Percentiles rank a stretch among this genome's conserved stretches.
Conservation (phyloP, 257 asterid species). For the Salvia hispanica region DNA sequence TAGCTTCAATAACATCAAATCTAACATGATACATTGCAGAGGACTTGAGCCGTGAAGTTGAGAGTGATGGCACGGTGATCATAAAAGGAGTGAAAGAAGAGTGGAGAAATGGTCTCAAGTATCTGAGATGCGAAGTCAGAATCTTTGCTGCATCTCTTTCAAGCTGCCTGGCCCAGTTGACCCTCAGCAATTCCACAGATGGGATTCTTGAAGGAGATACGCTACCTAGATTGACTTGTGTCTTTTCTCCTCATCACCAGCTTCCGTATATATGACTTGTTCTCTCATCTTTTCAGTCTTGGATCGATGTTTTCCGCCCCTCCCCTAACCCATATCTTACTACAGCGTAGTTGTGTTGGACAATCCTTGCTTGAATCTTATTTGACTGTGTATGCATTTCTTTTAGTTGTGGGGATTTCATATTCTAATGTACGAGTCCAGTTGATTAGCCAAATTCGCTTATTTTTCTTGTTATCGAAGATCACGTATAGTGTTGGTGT, state of each 20-base stretch:
- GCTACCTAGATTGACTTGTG: background rate
- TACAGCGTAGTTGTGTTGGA: background rate
- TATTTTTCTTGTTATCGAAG: background rate
- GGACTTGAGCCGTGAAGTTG: slow-evolving; percentile 82
- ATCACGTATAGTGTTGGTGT: too few relatives aligned
- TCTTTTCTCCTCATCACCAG: background rate
- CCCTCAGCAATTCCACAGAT: slow-evolving; percentile 68
- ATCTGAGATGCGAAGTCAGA: slow-evolving; percentile 78
- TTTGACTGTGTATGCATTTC: background rate
- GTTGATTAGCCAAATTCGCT: background rate
- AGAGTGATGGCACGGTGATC: slow-evolving; percentile 63
- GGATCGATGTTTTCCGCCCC: background rate
- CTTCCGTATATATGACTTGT: background rate
- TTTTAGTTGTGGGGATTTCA: background rate
- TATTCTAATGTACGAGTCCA: background rate
- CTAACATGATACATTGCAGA: slow-evolving; percentile 43
- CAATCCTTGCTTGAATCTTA: slow-evolving; percentile 6
- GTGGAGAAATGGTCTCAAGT: slow-evolving; percentile 50
- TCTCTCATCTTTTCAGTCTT: background rate
- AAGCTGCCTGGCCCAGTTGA: slow-evolving; percentile 87
- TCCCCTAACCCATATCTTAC: background rate
- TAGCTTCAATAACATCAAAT: background rate
- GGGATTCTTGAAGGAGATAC: slow-evolving; percentile 65
- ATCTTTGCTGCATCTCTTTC: slow-evolving; percentile 72
- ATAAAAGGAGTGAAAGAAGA: slow-evolving; percentile 63